A percentile compares a stretch with the other conserved stretches of the same genome.
These are phyloP conservation scores for Phytophthora pini DNA, from an alignment of 352 stramenopile species.

Conservation along the genomic window DNA sequence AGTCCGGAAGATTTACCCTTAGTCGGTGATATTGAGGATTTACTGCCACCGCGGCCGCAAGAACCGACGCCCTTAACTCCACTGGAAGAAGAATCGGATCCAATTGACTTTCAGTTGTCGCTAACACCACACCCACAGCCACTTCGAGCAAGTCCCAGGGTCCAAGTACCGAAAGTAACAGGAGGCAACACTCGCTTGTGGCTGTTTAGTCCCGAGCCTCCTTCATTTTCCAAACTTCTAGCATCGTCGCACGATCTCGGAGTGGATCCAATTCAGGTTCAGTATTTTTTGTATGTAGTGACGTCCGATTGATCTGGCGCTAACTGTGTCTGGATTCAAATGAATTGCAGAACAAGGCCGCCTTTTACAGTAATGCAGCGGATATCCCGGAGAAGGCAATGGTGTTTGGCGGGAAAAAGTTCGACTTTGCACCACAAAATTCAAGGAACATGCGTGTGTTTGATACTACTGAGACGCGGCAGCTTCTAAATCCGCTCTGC, in stretches of 20 bases:
- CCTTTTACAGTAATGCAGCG: slow-evolving; percentile 56
- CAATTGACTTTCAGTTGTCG: slow-evolving; percentile 49
- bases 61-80: slow-evolving; percentile 19
- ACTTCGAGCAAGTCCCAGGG: slow-evolving; percentile 15
- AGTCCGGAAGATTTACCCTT: slow-evolving; percentile 49
- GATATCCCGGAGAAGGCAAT: slow-evolving; percentile 80
- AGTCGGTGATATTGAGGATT: slow-evolving; percentile 65
- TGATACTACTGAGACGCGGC: slow-evolving; percentile 40
- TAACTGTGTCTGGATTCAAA: not conserved
- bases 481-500: slow-evolving; percentile 14
- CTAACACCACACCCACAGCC: slow-evolving; percentile 56
- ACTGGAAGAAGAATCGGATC: slow-evolving; percentile 58
- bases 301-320: not conserved
- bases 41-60: slow-evolving; percentile 59
- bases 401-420: slow-evolving; percentile 79
- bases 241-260: slow-evolving; percentile 51
- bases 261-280: slow-evolving; percentile 47
- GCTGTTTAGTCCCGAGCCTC: slow-evolving; percentile 52
- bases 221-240: slow-evolving; percentile 49
- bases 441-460: slow-evolving; percentile 49
- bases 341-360: slow-evolving; percentile 50
- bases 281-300: slow-evolving; percentile 18
- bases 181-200: slow-evolving; percentile 45
- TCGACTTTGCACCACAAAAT: slow-evolving; percentile 56
- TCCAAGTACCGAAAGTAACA: slow-evolving; percentile 9